phyloP scores from a whole-genome alignment of 2,329 filamentous ascomycete genomes.

The Nigrospora sphaerica region DNA sequence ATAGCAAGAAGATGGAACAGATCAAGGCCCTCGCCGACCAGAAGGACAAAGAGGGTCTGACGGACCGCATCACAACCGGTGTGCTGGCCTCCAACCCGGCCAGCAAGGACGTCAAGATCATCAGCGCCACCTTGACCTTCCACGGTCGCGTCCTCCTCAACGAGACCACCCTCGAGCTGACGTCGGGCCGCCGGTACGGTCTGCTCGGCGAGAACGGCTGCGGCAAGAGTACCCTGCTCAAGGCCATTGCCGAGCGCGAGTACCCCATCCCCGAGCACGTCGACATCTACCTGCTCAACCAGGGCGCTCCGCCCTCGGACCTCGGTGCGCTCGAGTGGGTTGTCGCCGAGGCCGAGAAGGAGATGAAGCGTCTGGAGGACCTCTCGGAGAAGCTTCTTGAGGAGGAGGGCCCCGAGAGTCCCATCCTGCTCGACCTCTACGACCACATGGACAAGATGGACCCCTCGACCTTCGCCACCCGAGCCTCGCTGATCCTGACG shows the following conservation, averaged over 20 bases:
- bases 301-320: slow-evolving; percentile 85
- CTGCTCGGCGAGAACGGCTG: slow-evolving; percentile 98
- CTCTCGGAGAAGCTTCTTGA: slow-evolving; percentile 87
- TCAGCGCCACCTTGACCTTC: slow-evolving; percentile 87
- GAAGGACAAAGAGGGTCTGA: slow-evolving; percentile 93
- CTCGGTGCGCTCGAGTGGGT: slow-evolving; percentile 96
- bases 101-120: slow-evolving; percentile 96
- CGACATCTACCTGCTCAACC: slow-evolving; percentile 97
- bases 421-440: slow-evolving; percentile 87
- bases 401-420: slow-evolving; percentile 84
- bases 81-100: slow-evolving; percentile 78
- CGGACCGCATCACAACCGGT: slow-evolving; percentile 96
- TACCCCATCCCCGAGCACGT: slow-evolving; percentile 93
- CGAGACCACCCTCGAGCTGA: slow-evolving; percentile 88
- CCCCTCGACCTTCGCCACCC: slow-evolving; percentile 90
- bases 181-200: slow-evolving; percentile 87
- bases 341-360: slow-evolving; percentile 79
- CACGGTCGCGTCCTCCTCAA: slow-evolving; percentile 95
- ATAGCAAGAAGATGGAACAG: slow-evolving; percentile 66
- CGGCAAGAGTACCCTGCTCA: slow-evolving; percentile 96
- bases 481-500: slow-evolving; percentile 92
- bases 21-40: slow-evolving; percentile 85
- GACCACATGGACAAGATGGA: slow-evolving; percentile 99
- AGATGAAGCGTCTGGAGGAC: slow-evolving; percentile 84
- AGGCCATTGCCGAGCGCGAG: slow-evolving; percentile 88